Conservation (phyloP, 2,329 filamentous ascomycete genomes). For the Zasmidium cellare region DNA sequence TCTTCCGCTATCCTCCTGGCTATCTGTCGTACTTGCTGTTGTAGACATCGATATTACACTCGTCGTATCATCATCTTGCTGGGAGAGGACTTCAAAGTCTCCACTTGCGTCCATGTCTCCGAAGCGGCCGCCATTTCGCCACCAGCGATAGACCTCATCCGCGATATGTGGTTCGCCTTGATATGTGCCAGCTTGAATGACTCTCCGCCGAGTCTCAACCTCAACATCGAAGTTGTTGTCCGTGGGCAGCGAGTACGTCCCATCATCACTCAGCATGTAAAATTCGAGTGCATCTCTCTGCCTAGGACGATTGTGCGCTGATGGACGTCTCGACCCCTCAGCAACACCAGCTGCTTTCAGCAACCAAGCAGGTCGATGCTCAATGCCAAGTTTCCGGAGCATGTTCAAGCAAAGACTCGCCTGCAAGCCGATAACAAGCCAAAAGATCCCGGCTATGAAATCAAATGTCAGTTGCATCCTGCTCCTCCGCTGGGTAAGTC, state of each 20-base stretch:
- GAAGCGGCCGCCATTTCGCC: slow-evolving; percentile 81
- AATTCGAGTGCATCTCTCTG: slow-evolving; percentile 44
- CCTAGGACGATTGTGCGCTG: slow-evolving; percentile 17
- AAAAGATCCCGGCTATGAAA: slow-evolving; percentile 73
- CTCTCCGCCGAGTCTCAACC: slow-evolving; percentile 63
- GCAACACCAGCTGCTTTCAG: slow-evolving; percentile 50
- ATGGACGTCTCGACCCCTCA: slow-evolving; percentile 32
- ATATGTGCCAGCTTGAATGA: background rate
- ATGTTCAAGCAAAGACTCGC: slow-evolving; percentile 56
- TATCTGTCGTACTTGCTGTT: slow-evolving; percentile 42
- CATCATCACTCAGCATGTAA: slow-evolving; percentile 53
- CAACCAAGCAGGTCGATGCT: slow-evolving; percentile 65
- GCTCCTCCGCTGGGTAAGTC: slow-evolving; percentile 73
- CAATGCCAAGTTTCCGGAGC: slow-evolving; percentile 62
- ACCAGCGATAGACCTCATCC: slow-evolving; percentile 77
- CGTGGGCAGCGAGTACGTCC: slow-evolving; percentile 56
- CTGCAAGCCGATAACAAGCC: slow-evolving; percentile 60
- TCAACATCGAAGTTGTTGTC: slow-evolving; percentile 77
- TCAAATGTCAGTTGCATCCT: slow-evolving; percentile 75
- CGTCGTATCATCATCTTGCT: slow-evolving; percentile 72
- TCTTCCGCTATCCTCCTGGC: slow-evolving; percentile 54
- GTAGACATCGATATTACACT: slow-evolving; percentile 73
- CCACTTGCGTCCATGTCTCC: slow-evolving; percentile 78
- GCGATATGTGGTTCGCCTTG: slow-evolving; percentile 51
- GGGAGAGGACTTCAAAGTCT: slow-evolving; percentile 63